phyloP scores from a whole-genome alignment of 2,329 filamentous ascomycete species.

The Coleophoma crateriformis region DNA sequence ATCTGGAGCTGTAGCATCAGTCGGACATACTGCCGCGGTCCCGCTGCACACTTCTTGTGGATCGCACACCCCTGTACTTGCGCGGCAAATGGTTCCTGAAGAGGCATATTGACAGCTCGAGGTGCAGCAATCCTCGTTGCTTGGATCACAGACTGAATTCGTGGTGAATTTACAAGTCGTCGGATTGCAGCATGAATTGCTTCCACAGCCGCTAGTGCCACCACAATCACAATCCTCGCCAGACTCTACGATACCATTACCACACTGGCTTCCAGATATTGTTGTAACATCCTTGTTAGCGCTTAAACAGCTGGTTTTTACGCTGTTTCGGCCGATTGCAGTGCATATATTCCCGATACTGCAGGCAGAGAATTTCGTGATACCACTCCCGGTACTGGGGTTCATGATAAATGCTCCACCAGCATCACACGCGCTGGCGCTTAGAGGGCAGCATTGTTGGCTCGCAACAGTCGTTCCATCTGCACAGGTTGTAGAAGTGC shows the following conservation, averaged over 20 bases:
- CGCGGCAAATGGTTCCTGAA: slow-evolving; percentile 70
- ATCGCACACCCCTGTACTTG: slow-evolving; percentile 77
- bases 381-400: slow-evolving; percentile 69
- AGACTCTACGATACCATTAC: slow-evolving; percentile 92
- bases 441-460: slow-evolving; percentile 77
- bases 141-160: slow-evolving; percentile 68
- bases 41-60: slow-evolving; percentile 80
- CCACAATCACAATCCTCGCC: slow-evolving; percentile 97
- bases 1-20: slow-evolving; percentile 63
- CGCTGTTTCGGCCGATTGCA: slow-evolving; percentile 69
- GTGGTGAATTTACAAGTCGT: slow-evolving; percentile 79
- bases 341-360: slow-evolving; percentile 92
- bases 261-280: slow-evolving; percentile 79
- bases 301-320: slow-evolving; percentile 73
- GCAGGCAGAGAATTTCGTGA: slow-evolving; percentile 80
- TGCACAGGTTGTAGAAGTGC: slow-evolving; percentile 60
- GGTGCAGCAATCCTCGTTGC: slow-evolving; percentile 79
- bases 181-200: slow-evolving; percentile 79
- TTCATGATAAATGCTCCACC: slow-evolving; percentile 89
- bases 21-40: slow-evolving; percentile 64
- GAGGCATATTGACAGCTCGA: slow-evolving; percentile 60
- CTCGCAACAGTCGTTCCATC: slow-evolving; percentile 53
- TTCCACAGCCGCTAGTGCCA: slow-evolving; percentile 62
- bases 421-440: slow-evolving; percentile 63
- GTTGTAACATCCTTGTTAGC: slow-evolving; percentile 80